phyloP scores from a whole-genome alignment of 306 rosid species.

The Malus sylvestris region DNA sequence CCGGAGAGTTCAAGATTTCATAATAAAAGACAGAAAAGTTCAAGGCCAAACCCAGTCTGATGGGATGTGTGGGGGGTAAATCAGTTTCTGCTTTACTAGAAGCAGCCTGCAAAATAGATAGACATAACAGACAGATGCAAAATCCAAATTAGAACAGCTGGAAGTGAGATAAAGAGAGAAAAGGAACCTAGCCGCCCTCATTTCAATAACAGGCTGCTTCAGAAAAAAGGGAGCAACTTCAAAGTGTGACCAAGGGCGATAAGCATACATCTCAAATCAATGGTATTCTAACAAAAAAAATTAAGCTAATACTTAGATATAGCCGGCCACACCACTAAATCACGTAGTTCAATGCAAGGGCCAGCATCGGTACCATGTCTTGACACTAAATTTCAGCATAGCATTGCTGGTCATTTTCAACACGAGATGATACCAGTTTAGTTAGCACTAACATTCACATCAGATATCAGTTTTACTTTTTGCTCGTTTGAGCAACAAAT shows the following conservation, averaged over 20 bases:
- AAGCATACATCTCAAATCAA: not conserved
- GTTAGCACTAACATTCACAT: not conserved
- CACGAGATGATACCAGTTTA: not conserved
- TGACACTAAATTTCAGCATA: not conserved
- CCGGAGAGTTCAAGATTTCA: constrained; percentile 26
- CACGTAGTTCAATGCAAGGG: too few species aligned
- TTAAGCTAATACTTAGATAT: not conserved
- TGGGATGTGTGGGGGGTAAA: constrained; percentile 16
- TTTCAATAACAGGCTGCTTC: not conserved
- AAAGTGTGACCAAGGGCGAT: not conserved
- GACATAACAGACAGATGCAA: not conserved
- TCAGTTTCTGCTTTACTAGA: constrained; percentile 40
- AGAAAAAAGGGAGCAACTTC: not conserved
- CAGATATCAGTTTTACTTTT: not conserved
- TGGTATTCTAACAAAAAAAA: not conserved
- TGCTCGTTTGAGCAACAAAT: not conserved
- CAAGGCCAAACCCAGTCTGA: constrained; percentile 27
- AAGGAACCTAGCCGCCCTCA: not conserved
- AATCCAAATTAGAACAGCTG: not conserved
- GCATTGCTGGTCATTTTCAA: not conserved
- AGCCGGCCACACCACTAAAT: not conserved
- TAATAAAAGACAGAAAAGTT: constrained; percentile 28
- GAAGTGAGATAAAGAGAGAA: not conserved
- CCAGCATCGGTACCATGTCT: not conserved
- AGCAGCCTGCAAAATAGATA: constrained; percentile 33